Conservation (phyloP, 2,329 filamentous ascomycete species). For the Dothidotthia symphoricarpi region DNA sequence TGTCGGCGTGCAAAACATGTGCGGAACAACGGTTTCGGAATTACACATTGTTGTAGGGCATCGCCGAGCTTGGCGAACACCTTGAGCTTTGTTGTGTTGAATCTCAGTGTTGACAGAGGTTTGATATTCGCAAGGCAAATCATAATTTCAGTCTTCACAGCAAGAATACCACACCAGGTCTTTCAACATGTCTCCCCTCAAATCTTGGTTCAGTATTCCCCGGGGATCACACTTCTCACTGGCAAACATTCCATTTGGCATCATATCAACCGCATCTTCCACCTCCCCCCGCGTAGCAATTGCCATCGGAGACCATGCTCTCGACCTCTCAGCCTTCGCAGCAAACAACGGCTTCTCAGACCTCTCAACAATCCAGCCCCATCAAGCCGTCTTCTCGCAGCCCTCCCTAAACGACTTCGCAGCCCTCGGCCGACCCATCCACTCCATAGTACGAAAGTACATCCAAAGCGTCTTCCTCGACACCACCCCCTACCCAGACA, state of each 20-base stretch:
- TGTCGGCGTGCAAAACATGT: conserved; percentile 4
- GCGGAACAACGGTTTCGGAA: conserved; percentile 15
- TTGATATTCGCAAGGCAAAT: no score
- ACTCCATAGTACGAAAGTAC: conserved; percentile 66
- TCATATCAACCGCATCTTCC: conserved; percentile 65
- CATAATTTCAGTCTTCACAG: not conserved
- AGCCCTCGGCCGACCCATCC: conserved; percentile 64
- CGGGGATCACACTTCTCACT: conserved; percentile 67
- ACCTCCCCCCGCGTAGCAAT: conserved; percentile 62
- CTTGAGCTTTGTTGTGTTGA: not conserved
- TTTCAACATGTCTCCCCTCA: conserved; percentile 33
- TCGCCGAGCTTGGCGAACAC: not conserved
- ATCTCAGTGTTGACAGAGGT: no score
- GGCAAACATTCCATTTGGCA: conserved; percentile 79
- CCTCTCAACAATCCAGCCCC: conserved; percentile 56
- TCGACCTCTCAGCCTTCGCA: conserved; percentile 67
- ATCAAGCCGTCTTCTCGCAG: conserved; percentile 62
- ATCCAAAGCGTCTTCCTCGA: conserved; percentile 66
- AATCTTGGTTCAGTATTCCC: conserved; percentile 61
- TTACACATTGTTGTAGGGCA: conserved; percentile 1
- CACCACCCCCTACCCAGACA: conserved; percentile 58
- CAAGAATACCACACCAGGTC: not conserved
- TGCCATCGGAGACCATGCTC: conserved; percentile 69
- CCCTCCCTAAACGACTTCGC: conserved; percentile 72
- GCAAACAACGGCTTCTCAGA: conserved; percentile 59